These are phyloP conservation scores for Amborella trichopoda DNA, from an alignment of 164 flowering plant genomes.

Conservation along the genomic window DNA sequence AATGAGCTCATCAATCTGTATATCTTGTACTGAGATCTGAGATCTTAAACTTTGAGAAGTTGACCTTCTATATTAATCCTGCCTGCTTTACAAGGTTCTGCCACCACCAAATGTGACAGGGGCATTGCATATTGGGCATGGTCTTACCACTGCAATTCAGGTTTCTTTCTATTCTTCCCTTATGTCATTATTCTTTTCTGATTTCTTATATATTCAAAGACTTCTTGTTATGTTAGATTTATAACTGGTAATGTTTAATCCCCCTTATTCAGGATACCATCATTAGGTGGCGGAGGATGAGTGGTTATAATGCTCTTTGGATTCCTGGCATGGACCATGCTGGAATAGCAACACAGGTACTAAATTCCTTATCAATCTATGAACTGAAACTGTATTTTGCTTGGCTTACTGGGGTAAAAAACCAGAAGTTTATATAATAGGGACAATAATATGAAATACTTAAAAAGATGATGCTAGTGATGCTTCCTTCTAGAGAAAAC, in stretches of 20 bases:
- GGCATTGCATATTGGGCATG: conserved; percentile 97
- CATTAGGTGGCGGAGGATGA: conserved; percentile 91
- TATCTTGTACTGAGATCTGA: too few relatives aligned
- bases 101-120: conserved; percentile 99
- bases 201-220: too few relatives aligned
- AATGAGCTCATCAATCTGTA: too few relatives aligned
- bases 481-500: too few relatives aligned
- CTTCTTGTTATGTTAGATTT: background rate
- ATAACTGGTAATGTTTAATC: background rate
- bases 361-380: background rate
- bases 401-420: too few relatives aligned
- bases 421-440: too few relatives aligned
- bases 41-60: too few relatives aligned
- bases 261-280: conserved; percentile 61
- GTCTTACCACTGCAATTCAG: conserved; percentile 87
- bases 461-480: too few relatives aligned
- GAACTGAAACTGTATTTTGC: too few relatives aligned
- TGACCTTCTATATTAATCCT: too few relatives aligned
- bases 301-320: conserved; percentile 87
- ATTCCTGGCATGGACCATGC: conserved; percentile 99
- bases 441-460: too few relatives aligned
- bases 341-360: conserved; percentile 94
- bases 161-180: conserved; percentile 16
- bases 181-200: conserved; percentile 4
- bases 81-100: too few relatives aligned